Evolutionary conservation across 345 rosid genomes (phyloP), one percentile per base, ranked within the genome.

Genomic region (Raphanus sativus): DNA sequence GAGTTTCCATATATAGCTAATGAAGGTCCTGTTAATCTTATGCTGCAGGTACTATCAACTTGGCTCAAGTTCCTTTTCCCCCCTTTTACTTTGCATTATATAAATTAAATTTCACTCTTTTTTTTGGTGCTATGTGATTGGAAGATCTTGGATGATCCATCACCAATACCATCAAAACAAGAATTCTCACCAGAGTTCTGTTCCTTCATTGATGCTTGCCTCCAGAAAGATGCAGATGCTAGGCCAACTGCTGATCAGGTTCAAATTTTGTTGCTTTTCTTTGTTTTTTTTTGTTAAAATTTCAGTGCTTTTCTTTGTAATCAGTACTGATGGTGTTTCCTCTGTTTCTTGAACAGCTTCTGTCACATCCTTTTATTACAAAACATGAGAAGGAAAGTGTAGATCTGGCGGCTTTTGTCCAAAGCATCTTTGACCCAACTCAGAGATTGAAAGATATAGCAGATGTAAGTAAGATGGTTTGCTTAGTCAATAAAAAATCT

Each of bases 201-300:
- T 82, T 87, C 97, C 25, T 94, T 94, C 75, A 82, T 94, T 60
- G 93, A 87, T 86, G 89, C 86, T 75, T 94, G 98, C 78, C 89
- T 94, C 67, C 90, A 80, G 82, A 94, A 92, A 84, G 91, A 92
- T 84, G 83, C 87, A 56, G 92, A 90, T 69, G 81, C 90, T 26
- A 86, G 98, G 74, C 95, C 98, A 74, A 94, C 95, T 42, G 97
- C 97, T 40, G 95, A 92, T 17, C 92, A 94, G 95, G 98, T 90
- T n/a, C 6, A 11, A 50, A 13, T 3, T 60, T 59, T 15, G 61
- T 16, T 68, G 16, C 40, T 24, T 42, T 24, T 15, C 21, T 42
- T 16, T 34, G 38, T 1, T 10, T 26, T 5, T 21, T 21, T 21
- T 34, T 34, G 38, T 34, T 7, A 34, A 34, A 34, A 34, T 34